Percentiles rank a stretch among this genome's conserved stretches.
Evolutionary conservation across 1,284 basidiomycete species (phyloP).

Genomic region (Pseudomicrostroma phylloplanum): DNA sequence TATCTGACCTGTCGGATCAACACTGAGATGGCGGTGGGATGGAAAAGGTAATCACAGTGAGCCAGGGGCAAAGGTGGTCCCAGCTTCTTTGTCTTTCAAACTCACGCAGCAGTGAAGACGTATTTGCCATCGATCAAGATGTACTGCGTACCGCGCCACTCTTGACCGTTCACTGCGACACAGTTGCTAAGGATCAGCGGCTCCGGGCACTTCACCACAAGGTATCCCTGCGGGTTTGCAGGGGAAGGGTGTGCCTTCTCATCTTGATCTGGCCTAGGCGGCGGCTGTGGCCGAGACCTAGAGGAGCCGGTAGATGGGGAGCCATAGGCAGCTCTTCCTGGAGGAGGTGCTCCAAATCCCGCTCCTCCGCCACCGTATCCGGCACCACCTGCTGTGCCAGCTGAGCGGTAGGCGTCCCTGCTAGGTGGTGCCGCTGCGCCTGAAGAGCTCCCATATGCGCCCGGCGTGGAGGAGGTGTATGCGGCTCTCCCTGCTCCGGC

Average conservation of each 20-base stretch:
- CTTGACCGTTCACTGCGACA: conserved; percentile 39
- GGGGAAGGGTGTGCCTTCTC: conserved; percentile 7
- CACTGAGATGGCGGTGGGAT: not conserved
- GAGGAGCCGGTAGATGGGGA: no score
- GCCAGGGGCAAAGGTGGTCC: no score
- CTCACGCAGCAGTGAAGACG: conserved; percentile 33
- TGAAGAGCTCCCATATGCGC: no score
- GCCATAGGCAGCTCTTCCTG: no score
- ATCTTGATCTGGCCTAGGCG: not conserved
- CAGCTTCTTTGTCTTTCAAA: not conserved
- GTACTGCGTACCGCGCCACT: conserved; percentile 46
- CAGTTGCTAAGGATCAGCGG: conserved; percentile 40
- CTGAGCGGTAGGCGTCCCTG: no score
- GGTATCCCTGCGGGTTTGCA: conserved; percentile 6
- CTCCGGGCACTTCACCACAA: conserved; percentile 33
- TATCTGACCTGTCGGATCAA: conserved; percentile 34
- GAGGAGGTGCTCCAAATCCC: no score
- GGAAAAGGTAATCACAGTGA: not conserved
- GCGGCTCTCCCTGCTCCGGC: no score
- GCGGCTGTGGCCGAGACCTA: no score
- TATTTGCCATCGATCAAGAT: conserved; percentile 41
- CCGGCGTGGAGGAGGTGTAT: no score
- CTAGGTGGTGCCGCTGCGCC: no score
- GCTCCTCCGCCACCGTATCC: no score
- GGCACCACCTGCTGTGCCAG: no score